These are phyloP conservation scores for Tillandsia fasciculata DNA, from an alignment of 176 grass and related monocot species.

Conservation along the genomic window DNA sequence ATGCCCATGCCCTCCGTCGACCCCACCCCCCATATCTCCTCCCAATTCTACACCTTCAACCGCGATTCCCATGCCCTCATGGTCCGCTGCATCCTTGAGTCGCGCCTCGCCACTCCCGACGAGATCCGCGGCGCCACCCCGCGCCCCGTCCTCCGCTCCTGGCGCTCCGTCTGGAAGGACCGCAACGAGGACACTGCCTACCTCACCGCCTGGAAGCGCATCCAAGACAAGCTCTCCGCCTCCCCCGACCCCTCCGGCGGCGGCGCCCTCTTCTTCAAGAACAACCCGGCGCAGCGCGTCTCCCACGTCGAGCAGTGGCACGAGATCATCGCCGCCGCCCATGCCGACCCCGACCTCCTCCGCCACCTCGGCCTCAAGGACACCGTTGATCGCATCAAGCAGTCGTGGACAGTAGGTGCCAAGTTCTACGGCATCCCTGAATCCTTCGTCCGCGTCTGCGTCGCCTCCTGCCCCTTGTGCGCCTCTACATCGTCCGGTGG, in stretches of 20 bases:
- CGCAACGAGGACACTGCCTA: constrained; percentile 99
- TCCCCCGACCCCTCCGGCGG: constrained; percentile 41
- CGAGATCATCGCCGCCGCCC: constrained; percentile 63
- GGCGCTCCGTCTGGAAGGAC: constrained; percentile 98
- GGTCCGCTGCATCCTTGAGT: constrained; percentile 70
- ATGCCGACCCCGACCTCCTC: constrained; percentile 74
- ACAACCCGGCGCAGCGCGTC: constrained; percentile 61
- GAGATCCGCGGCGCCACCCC: constrained; percentile 85
- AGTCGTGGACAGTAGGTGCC: constrained; percentile 88
- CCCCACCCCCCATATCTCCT: constrained; percentile 77
- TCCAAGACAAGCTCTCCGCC: constrained; percentile 88
- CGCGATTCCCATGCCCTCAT: constrained; percentile 68
- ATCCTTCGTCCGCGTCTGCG: constrained; percentile 78
- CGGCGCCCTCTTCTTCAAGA: constrained; percentile 80
- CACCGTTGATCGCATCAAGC: constrained; percentile 89
- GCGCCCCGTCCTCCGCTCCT: constrained; percentile 63
- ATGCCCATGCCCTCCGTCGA: constrained; percentile 31
- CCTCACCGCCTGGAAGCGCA: constrained; percentile 97
- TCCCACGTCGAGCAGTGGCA: constrained; percentile 86
- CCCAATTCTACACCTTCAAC: constrained; percentile 97
- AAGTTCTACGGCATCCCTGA: constrained; percentile 98
- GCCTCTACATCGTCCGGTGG: constrained; percentile 39
- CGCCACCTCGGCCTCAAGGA: constrained; percentile 92
- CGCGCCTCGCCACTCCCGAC: constrained; percentile 46
- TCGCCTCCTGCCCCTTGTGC: constrained; percentile 67